Evolutionary conservation across 2,329 filamentous ascomycete genomes (phyloP), one percentile per base, ranked within the genome.

Genomic region (Talaromyces amestolkiae): DNA sequence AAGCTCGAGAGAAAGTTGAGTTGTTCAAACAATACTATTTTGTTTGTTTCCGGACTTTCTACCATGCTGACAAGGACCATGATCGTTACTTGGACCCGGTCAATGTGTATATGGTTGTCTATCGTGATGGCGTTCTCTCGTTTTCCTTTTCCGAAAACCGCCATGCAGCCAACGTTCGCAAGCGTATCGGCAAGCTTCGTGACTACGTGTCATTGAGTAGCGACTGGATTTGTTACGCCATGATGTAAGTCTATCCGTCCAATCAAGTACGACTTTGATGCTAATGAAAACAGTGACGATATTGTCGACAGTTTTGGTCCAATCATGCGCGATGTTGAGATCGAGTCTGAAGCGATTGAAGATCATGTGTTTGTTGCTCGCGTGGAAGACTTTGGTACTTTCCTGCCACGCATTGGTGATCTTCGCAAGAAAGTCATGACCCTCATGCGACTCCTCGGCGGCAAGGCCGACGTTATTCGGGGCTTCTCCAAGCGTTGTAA

Each of bases 401-500:
- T 98, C 72, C 84, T 99, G 19, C 90, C 92, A 54, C 89, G 90
- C 69, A 96, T 99, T 72, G 94, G 94, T 69, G 89, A 90, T 63
- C 91, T 93, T 66, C 92, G 95, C 72, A 97, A 97, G 83, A 96
- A 95, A 71, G 93, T 95, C 66, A 95, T 98, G 87, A 91, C 90
- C 53, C 83, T 99, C 70, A 91, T 97, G 83, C 91, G 96, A 51
- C 88, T 99, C 8, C 84, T 99, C 0, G 94, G 94, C 63, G 94
- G 94, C 74, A 99, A 99, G 79, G 95, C 95, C n/a, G 95, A 99
- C 76, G 95, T 99, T 65, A 92, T 99, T 72, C 93, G 92, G 71
- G 93, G 94, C 35, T 99, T 99, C 75, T 96, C 95, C 61, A 99
- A 99, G 83, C 92, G 96, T 61, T 99, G 95, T 86, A 99, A 98